Conservation (phyloP, 805 yeast genomes). For the Starmerella vaccinii region DNA sequence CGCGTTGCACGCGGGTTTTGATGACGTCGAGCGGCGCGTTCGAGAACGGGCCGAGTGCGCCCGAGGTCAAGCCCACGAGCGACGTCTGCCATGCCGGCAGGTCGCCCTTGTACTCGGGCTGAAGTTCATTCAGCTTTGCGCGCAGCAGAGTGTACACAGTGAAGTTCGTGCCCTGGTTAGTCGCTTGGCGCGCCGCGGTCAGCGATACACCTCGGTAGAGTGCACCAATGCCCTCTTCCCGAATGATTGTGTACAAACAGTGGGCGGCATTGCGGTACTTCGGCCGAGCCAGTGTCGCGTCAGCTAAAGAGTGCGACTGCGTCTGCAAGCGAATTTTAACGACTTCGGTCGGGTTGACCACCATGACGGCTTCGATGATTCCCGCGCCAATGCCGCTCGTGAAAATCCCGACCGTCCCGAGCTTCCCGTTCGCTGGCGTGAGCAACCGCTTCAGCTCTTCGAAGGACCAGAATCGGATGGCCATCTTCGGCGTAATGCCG, state of each 20-base stretch:
- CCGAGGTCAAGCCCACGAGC: slow-evolving; percentile 77
- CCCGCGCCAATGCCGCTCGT: slow-evolving; percentile 97
- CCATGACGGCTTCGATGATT: slow-evolving; percentile 85
- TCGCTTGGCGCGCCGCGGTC: slow-evolving; percentile 96
- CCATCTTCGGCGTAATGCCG: slow-evolving; percentile 98
- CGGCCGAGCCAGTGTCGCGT: slow-evolving; percentile 62
- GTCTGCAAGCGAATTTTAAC: slow-evolving; percentile 94
- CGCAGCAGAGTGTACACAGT: slow-evolving; percentile 81
- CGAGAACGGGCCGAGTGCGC: slow-evolving; percentile 95
- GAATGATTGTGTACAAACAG: slow-evolving; percentile 69
- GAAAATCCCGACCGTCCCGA: slow-evolving; percentile 67
- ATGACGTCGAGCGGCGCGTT: slow-evolving; percentile 96
- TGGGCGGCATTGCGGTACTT: slow-evolving; percentile 90
- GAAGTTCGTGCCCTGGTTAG: slow-evolving; percentile 97
- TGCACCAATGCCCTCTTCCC: slow-evolving; percentile 84
- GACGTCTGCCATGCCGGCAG: slow-evolving; percentile 94
- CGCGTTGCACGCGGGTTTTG: slow-evolving; percentile 92
- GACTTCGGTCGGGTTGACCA: slow-evolving; percentile 96
- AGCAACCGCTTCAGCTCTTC: slow-evolving; percentile 72
- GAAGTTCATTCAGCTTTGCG: slow-evolving; percentile 49
- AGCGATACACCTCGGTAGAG: slow-evolving; percentile 88
- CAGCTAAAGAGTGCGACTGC: slow-evolving; percentile 81
- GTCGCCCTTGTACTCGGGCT: slow-evolving; percentile 42
- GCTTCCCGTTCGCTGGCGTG: slow-evolving; percentile 50
- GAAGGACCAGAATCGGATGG: slow-evolving; percentile 87